Evolutionary conservation across 441 rosid genomes (phyloP), one percentile per base, ranked within the genome.

Genomic region (Hura crepitans): DNA sequence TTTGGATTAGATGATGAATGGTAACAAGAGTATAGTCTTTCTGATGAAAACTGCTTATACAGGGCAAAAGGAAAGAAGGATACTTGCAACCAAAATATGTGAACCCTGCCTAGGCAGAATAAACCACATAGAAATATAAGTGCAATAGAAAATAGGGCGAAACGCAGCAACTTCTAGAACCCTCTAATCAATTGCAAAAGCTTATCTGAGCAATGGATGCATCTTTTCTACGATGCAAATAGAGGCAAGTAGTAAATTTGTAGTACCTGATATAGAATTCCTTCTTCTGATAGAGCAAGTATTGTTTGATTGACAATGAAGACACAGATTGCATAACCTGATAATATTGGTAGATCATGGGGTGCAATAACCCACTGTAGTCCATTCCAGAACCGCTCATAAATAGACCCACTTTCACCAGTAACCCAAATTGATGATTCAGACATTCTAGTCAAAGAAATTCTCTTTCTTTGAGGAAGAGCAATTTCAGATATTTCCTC

Each of bases 361-460:
- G 89, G 95, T 13, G 89, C 92, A 54, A 84, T 72, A 60, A 84
- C 92, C 95, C 91, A 87, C 73, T 81, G 90, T 13, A 87, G 86
- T 68, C 92, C 89, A 80, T 89, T 89, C 92, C 92, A 89, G 72
- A 83, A 89, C 81, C 92, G 81, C 81, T 89, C 92, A 61, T 86
- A 84, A 71, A 85, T 82, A 11, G 85, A 79, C 55, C 95, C 89
- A 70, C 95, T 87, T 73, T 83, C 83, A 53, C 90, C 89, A 17
- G 92, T 87, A 46, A 89, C 79, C 95, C 95, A 89, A 31, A 89
- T 77, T 31, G 92, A 89, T 45, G 85, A 62, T 43, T 85, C 95
- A 3, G 89, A 84, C 86, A 87, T 84, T 77, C 76, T 86, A 28
- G 84, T 79, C 74, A 87, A 70, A 10, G 95, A 89, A 69, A 82